Evolutionary conservation across 495 filamentous ascomycete genomes (phyloP), one percentile per base, ranked within the genome.

Genomic region (Symbiotaphrina buchneri): DNA sequence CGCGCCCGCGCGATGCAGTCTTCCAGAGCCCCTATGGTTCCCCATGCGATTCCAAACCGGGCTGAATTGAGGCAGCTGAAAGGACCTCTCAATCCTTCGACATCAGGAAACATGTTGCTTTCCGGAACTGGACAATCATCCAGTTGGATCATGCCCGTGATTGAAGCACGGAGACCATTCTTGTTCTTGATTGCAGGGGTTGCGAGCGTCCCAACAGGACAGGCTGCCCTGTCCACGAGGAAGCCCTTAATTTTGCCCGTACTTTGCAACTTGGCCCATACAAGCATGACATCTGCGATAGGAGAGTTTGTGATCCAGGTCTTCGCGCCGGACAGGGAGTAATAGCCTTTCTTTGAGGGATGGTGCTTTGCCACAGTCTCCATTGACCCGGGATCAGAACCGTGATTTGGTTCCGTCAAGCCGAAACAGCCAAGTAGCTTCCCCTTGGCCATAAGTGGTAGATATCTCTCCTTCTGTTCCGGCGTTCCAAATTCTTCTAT

Each of bases 301-400:
- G 87, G 87, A 7, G 78, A 85, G 57, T 95, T 97, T 26, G 87
- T 95, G 43, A 97, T 97, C 87, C 87, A 97, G 0, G 90, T 95
- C 61, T 97, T 97, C 25, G 79, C 59, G 2, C 87, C 87, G 25
- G 66, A 75, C 20, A 97, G 53, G 21, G 73, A 61, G 32, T 75
- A 77, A 42, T 78, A 76, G 3, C 83, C 84, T 44, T 79, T 72
- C 60, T 91, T 90, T 3, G 65, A 70, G 2, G 87, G 80, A 49
- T 95, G 85, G 29, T 72, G 71, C 39, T 74, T 75, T 3, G 87
- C 87, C 13, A 59, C 64, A 6, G 79, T 81, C 53, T 95, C 87
- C 90, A 97, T 91, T 1, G 77, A 79, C 10, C 85, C 87, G 15
- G 87, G 87, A 47, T 97, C 87, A 33, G 80, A 91, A 33, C 87